A percentile compares a stretch with the other conserved stretches of the same genome.
These are phyloP conservation scores for Cordyceps farinosa DNA, from an alignment of 2,329 filamentous ascomycete species.

Conservation along the genomic window DNA sequence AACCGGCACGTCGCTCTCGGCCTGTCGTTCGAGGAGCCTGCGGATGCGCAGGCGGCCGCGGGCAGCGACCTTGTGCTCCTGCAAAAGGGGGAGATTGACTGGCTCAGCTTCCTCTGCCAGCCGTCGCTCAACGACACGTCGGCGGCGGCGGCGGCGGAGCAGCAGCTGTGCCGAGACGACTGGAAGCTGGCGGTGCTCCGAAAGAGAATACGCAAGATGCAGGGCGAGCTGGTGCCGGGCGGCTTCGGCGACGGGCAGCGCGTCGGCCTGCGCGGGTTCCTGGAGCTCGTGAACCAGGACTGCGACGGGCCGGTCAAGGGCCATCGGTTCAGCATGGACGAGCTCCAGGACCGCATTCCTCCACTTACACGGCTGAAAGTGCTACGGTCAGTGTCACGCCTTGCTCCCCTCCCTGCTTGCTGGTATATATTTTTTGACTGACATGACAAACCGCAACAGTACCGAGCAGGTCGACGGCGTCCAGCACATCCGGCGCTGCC, in stretches of 20 bases:
- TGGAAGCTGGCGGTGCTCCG: not conserved
- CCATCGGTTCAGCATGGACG: conserved; percentile 24
- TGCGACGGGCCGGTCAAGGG: conserved; percentile 21
- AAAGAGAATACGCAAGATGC: not conserved
- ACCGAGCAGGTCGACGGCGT: conserved; percentile 1
- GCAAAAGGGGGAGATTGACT: conserved; percentile 28
- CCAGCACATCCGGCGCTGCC: conserved; percentile 7
- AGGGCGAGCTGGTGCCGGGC: not conserved
- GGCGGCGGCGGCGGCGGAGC: not conserved
- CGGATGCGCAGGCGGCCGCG: not conserved
- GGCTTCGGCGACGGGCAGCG: conserved; percentile 1
- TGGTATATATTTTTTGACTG: not conserved
- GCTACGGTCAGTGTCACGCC: conserved; percentile 20
- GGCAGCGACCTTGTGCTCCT: not conserved
- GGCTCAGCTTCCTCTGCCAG: conserved; percentile 30
- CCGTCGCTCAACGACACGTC: conserved; percentile 16
- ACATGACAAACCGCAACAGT: not conserved
- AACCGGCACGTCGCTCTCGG: conserved; percentile 19
- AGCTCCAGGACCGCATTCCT: conserved; percentile 20
- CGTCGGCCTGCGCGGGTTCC: conserved; percentile 21
- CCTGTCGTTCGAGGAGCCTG: conserved; percentile 1
- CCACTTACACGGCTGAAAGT: conserved; percentile 14
- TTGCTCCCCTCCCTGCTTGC: not conserved
- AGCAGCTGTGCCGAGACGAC: not conserved
- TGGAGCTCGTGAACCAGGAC: conserved; percentile 25